These are phyloP conservation scores for Miamiensis avidus DNA, from an alignment of 169 alveolate species.

Conservation along the genomic window DNA sequence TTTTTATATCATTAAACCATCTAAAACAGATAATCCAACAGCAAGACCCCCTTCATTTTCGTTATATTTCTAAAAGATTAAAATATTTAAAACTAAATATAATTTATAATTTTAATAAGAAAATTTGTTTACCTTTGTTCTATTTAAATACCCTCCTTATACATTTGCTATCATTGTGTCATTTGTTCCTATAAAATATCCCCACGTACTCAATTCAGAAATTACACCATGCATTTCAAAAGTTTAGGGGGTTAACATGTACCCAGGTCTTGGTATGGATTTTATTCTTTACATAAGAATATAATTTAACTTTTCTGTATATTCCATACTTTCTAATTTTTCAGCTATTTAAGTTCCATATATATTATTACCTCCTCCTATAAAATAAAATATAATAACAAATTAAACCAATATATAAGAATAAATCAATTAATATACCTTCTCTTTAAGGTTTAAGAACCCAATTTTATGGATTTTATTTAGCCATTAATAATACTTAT, in stretches of 20 bases:
- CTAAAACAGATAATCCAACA: neutral
- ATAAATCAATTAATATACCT: neutral
- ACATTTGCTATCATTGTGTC: neutral
- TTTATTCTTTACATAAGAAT: conserved; percentile 44
- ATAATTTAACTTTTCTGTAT: conserved; percentile 23
- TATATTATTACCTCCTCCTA: conserved; percentile 40
- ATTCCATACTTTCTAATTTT: conserved; percentile 4
- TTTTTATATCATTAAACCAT: neutral
- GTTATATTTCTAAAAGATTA: neutral
- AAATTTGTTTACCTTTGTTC: neutral
- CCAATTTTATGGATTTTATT: conserved; percentile 33
- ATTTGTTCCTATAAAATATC: neutral
- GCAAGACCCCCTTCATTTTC: neutral
- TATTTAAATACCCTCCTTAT: neutral
- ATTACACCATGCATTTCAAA: neutral
- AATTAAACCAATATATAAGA: too few species aligned
- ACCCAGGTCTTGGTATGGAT: conserved; percentile 6
- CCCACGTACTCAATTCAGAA: neutral
- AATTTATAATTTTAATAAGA: too few species aligned
- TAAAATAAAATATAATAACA: too few species aligned
- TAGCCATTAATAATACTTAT: neutral
- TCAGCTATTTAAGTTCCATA: conserved; percentile 27
- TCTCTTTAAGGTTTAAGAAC: conserved; percentile 46
- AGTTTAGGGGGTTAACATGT: neutral
- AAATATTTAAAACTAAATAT: too few species aligned